Conservation (phyloP, 441 rosid species). For the Gossypium aridum region DNA sequence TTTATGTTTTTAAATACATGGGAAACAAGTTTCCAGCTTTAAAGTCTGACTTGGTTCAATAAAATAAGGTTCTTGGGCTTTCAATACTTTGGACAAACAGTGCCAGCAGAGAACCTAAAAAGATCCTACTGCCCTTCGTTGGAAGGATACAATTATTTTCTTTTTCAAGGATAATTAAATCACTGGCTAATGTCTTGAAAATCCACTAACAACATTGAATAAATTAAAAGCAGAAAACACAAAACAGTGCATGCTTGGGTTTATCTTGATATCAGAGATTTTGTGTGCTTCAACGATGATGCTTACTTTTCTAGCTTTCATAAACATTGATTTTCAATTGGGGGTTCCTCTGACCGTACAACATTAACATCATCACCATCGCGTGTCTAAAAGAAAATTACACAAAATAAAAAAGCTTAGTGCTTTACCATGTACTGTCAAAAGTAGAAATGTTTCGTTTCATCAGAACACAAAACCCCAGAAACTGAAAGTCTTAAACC, state of each 20-base stretch:
- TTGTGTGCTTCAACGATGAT: neutral
- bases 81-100: neutral
- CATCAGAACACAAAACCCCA: conserved; percentile 33
- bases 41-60: conserved; percentile 23
- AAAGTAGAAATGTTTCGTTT: conserved; percentile 30
- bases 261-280: conserved; percentile 14
- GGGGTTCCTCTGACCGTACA: conserved; percentile 19
- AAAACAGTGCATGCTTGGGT: conserved; percentile 12
- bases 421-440: conserved; percentile 35
- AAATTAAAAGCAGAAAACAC: neutral
- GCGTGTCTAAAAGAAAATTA: conserved; percentile 21
- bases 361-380: conserved; percentile 6
- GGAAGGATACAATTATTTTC: neutral
- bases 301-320: conserved; percentile 18
- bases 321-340: conserved; percentile 13
- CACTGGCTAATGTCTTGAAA: neutral
- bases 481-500: conserved; percentile 29
- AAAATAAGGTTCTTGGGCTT: conserved; percentile 8
- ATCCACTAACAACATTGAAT: neutral
- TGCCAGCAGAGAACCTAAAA: neutral
- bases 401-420: conserved; percentile 15
- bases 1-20: neutral
- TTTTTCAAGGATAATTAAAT: neutral
- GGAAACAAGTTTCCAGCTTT: conserved; percentile 4
- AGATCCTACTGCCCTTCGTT: neutral